A percentile compares a stretch with the other conserved stretches of the same genome.
Evolutionary conservation across 257 asterid genomes (phyloP).

Genomic region (Jasminum sambac): DNA sequence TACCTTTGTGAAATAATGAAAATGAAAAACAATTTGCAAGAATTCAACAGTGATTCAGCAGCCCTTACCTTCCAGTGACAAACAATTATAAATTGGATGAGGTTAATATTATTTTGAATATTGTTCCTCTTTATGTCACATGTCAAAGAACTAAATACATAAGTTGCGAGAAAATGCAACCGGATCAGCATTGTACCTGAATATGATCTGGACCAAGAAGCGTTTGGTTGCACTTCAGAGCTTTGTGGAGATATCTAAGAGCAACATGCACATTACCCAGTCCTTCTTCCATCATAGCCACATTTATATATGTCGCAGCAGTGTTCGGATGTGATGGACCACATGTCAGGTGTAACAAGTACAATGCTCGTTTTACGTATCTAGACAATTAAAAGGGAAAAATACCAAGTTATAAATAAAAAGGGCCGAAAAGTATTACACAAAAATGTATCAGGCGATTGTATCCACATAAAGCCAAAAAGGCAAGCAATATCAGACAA

Average conservation of each 20-base stretch:
- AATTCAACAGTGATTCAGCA: neutral
- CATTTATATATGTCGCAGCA: conserved; percentile 95
- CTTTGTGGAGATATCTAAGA: conserved; percentile 90
- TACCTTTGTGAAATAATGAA: neutral
- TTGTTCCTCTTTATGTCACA: conserved; percentile 12
- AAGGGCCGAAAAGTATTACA: neutral
- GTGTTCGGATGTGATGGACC: conserved; percentile 98
- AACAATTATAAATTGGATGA: conserved; percentile 11
- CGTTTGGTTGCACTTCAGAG: conserved; percentile 93
- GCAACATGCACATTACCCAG: conserved; percentile 93
- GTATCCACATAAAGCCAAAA: conserved; percentile 7
- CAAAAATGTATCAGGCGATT: neutral
- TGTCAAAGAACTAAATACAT: conserved; percentile 11
- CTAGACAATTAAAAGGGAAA: conserved; percentile 42
- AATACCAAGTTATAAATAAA: conserved; percentile 17
- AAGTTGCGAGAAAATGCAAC: conserved; percentile 14
- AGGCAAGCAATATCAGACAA: conserved; percentile 2
- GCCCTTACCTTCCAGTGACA: neutral
- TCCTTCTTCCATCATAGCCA: conserved; percentile 98
- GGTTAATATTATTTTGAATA: conserved; percentile 3
- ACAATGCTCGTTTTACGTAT: conserved; percentile 84
- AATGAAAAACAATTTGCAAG: neutral
- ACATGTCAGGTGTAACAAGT: conserved; percentile 84
- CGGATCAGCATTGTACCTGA: conserved; percentile 54
- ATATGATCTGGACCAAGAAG: conserved; percentile 96